Percentiles rank a stretch among this genome's conserved stretches.
These are phyloP conservation scores for Aureococcus anophagefferens DNA, from an alignment of 108 stramenopile species.

Conservation along the genomic window DNA sequence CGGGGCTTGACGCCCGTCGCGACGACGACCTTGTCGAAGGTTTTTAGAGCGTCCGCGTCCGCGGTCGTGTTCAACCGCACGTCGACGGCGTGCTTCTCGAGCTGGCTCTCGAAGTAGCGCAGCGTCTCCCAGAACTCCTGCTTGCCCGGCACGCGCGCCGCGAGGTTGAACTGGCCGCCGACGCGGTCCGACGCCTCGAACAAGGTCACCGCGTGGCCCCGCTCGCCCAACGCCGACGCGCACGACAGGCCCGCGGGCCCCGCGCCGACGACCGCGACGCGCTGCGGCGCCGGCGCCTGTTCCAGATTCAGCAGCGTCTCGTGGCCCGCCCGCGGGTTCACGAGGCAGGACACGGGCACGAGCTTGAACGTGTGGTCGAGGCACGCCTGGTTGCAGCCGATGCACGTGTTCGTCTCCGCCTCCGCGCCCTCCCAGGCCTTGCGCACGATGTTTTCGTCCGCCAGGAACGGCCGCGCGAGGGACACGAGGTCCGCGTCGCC, in stretches of 20 bases:
- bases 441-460: conserved; percentile 80
- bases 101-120: conserved; percentile 64
- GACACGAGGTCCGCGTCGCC: conserved; percentile 78
- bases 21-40: conserved; percentile 74
- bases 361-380: conserved; percentile 94
- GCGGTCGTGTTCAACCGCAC: conserved; percentile 23
- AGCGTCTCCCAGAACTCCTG: conserved; percentile 96
- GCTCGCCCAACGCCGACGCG: conserved; percentile 59
- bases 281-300: conserved; percentile 10
- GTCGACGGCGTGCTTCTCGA: conserved; percentile 35
- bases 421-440: conserved; percentile 68
- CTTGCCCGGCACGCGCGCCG: conserved; percentile 82
- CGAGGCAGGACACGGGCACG: conserved; percentile 86
- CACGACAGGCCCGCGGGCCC: conserved; percentile 93
- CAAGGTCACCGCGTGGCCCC: conserved; percentile 80
- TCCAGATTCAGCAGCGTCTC: conserved; percentile 57
- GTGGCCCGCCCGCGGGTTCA: conserved; percentile 89
- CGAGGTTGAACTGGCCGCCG: conserved; percentile 90
- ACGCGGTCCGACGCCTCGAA: conserved; percentile 69
- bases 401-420: conserved; percentile 91
- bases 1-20: conserved; percentile 88
- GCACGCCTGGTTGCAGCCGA: conserved; percentile 98
- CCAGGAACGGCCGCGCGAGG: conserved; percentile 94
- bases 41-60: conserved; percentile 4
- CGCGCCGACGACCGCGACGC: conserved; percentile 86